phyloP scores from a whole-genome alignment of 2,329 filamentous ascomycete species.

The Penicillium sp. region DNA sequence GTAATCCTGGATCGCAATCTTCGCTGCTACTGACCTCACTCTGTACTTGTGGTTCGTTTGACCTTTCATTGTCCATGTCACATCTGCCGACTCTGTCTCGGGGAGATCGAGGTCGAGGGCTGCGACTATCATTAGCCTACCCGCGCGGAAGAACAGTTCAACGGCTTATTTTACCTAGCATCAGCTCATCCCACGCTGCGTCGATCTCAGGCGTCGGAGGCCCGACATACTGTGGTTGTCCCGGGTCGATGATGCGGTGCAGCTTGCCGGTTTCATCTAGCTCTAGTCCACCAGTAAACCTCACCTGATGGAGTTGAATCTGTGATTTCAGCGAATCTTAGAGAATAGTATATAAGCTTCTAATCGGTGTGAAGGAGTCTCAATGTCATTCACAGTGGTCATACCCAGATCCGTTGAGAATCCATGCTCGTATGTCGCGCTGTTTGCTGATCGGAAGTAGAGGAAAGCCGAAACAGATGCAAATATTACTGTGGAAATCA shows the following conservation, averaged over 20 bases:
- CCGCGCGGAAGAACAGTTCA: not conserved
- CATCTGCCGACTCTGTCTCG: slow-evolving; percentile 1
- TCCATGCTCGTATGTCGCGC: not conserved
- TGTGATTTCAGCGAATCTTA: slow-evolving; percentile 1
- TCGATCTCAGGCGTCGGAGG: slow-evolving; percentile 1
- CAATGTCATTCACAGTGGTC: not conserved
- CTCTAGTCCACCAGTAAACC: not conserved
- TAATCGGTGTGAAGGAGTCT: not conserved
- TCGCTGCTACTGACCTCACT: not conserved
- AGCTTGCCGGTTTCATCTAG: not conserved
- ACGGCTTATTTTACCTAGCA: not conserved
- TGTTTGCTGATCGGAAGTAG: not conserved
- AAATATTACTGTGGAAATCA: not conserved
- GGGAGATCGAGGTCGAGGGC: slow-evolving; percentile 2
- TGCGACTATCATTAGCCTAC: not conserved
- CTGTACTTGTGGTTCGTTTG: not conserved
- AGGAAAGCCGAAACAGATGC: not conserved
- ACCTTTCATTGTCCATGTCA: slow-evolving; percentile 3
- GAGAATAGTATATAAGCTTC: not conserved
- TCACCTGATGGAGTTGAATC: not conserved
- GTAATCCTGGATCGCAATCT: not conserved
- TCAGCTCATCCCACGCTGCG: slow-evolving; percentile 3
- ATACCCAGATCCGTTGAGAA: slow-evolving; percentile 4
- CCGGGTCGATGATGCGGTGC: not conserved
- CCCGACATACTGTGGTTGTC: not conserved